A percentile compares a stretch with the other conserved stretches of the same genome.
Conservation (phyloP, 441 rosid species). For the Erodium chrysanthum region DNA sequence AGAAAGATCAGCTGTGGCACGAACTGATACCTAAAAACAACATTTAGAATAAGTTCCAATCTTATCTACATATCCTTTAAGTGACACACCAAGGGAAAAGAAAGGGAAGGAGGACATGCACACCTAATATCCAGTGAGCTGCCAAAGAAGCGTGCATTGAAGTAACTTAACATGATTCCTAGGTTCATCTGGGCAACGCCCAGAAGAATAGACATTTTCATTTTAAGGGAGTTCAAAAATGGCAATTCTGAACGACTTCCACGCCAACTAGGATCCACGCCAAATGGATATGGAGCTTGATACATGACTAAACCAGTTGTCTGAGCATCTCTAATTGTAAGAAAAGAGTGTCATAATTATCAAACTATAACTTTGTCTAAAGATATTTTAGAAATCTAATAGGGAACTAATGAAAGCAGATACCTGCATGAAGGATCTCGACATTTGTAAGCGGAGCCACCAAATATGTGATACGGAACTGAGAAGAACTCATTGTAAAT, state of each 20-base stretch:
- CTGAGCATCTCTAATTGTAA: slow-evolving; percentile 52
- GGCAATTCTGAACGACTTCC: slow-evolving; percentile 84
- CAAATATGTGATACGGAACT: slow-evolving; percentile 73
- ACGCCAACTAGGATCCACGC: slow-evolving; percentile 91
- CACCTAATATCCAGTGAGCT: slow-evolving; percentile 58
- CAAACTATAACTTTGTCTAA: background rate
- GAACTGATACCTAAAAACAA: slow-evolving; percentile 57
- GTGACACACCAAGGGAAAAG: background rate
- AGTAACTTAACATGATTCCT: slow-evolving; percentile 72
- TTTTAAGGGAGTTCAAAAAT: slow-evolving; percentile 85
- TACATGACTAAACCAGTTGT: slow-evolving; percentile 67
- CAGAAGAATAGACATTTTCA: slow-evolving; percentile 96
- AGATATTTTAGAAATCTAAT: background rate
- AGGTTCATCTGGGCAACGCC: slow-evolving; percentile 98
- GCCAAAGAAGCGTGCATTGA: slow-evolving; percentile 65
- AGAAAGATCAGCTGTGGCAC: slow-evolving; percentile 83
- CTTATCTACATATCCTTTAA: slow-evolving; percentile 10
- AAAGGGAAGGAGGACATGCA: slow-evolving; percentile 8
- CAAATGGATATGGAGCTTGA: slow-evolving; percentile 62
- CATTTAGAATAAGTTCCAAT: background rate
- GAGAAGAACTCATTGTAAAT: slow-evolving; percentile 96
- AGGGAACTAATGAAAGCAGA: slow-evolving; percentile 7
- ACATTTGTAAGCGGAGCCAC: slow-evolving; percentile 73
- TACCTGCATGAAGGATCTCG: slow-evolving; percentile 89
- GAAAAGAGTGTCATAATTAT: background rate